Evolutionary conservation across 495 filamentous ascomycete genomes (phyloP), one percentile per base, ranked within the genome.

Genomic region (Clohesyomyces aquaticus): DNA sequence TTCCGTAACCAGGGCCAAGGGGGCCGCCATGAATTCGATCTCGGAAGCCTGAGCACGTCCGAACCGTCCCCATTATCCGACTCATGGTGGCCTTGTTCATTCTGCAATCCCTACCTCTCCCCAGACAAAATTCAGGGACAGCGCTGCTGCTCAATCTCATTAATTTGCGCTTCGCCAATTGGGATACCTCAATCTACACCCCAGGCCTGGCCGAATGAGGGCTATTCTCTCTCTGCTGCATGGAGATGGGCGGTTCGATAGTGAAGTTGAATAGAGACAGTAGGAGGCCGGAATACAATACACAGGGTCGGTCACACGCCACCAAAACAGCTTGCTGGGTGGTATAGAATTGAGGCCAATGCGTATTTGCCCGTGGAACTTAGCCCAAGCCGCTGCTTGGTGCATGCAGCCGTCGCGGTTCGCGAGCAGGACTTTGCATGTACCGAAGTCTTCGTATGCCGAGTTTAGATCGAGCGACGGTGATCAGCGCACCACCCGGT

Each of bases 41-140:
- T 70, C 67, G 67, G 67, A 67, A 66, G 67, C 53, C 67, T 59
- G 49, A 57, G 62, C 67, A 66, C 61, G 56, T 66, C 61, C 67
- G 67, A 55, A 49, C 60, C 62, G 67, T 61, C 28, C n/a, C 62
- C 43, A 65, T 65, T 51, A 56, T 51, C 56, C 65, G 66, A 61
- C 48, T 52, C 57, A 26, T 63, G 11, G 28, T 48, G 62, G 61
- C 22, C 19, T 32, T 11, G n/a, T 62, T 32, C 49, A 23, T 16
- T 49, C 46, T 49, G 18, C 19, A n/a, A 26, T 35, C 46, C 32
- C 59, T 26, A 26, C 47, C 42, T 27, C 18, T 29, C 22, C 41
- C 54, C 35, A 57, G 41, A 19, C 21, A 6, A 22, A 4, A n/a
- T 21, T 58, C 53, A 57, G 54, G 53, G 61, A 32, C 35, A 55